These are phyloP conservation scores for Mortierella sp. DNA, from an alignment of 371 early-diverging fungal species.

Conservation along the genomic window DNA sequence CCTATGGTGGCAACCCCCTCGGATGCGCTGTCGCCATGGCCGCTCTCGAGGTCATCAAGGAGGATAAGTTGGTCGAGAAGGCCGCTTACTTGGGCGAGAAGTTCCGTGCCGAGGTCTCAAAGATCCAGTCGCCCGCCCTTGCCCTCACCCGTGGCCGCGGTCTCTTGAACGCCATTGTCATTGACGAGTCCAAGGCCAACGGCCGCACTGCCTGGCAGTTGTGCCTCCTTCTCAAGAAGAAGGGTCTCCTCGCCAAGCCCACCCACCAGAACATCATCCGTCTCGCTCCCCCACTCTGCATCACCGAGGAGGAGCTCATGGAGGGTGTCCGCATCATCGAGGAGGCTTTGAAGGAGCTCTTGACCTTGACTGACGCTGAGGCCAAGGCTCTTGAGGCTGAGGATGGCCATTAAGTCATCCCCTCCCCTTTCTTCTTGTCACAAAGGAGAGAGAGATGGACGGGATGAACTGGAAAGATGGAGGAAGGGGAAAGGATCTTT, in stretches of 20 bases:
- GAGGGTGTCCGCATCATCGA: conserved; percentile 88
- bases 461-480: neutral
- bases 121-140: conserved; percentile 83
- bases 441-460: neutral
- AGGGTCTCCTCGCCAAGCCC: conserved; percentile 96
- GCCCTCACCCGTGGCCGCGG: conserved; percentile 91
- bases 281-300: conserved; percentile 94
- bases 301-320: conserved; percentile 90
- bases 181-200: conserved; percentile 85
- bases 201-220: conserved; percentile 97
- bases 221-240: conserved; percentile 91
- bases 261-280: conserved; percentile 99
- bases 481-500: conserved; percentile 14
- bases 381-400: conserved; percentile 58
- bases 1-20: conserved; percentile 98
- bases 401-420: conserved; percentile 45
- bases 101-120: conserved; percentile 82
- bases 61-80: conserved; percentile 91
- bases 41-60: conserved; percentile 94
- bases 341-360: conserved; percentile 78
- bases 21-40: conserved; percentile 96
- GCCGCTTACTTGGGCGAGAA: conserved; percentile 81
- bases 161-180: conserved; percentile 95
- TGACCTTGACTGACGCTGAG: conserved; percentile 67
- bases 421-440: neutral